Base-by-base conservation (phyloP, 345 rosid genomes). In the Citrus sp. region DNA sequence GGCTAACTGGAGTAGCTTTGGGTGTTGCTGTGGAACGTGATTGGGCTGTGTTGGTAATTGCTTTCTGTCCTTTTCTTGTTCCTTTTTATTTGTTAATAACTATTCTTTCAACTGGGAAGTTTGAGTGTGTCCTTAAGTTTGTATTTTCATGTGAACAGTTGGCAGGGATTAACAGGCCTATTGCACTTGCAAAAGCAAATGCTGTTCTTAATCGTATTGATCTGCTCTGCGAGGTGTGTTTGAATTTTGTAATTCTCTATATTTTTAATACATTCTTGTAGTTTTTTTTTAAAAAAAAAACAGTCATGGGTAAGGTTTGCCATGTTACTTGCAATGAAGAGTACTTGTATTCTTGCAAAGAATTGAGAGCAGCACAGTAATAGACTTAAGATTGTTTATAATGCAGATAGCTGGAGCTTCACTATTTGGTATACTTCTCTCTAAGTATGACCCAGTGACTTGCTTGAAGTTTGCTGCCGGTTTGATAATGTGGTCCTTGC, bases 11-110 rank as follows among this genome's bases (percentile, higher is more conserved):
- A 51, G 85, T 93, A 67, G 97, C 98, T 49, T 79, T 90, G 27
- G 99, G 98, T 35, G 97, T 95, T 62, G 93, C 97, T 70, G 84
- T 89, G 86, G 99, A 95, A 80, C 93, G 98, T 70, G 98, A 95
- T 72, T 95, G 99, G 99, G 92, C 93, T 79, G 98, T 96, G 69
- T 90, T 91, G 97, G 99, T 95, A 89, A 65, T 76, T 34, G 84
- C 51, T 72, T 70, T 51, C 67, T 42, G 49, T 78, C 49, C 67
- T 63, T 74, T 63, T 70, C 71, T 19, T 73, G 8, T 55, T 77
- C 54, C 6, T 12, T 63, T 34, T 75, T 55, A 7, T 46, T 30
- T 68, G 21, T 70, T 54, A 21, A 22, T 72, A 71, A 67, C 49
- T 80, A 81, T 70, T 74, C 49, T 51, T 69, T 82, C 61, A 68